phyloP scores from a whole-genome alignment of 257 asterid species.

The Petrea volubilis region DNA sequence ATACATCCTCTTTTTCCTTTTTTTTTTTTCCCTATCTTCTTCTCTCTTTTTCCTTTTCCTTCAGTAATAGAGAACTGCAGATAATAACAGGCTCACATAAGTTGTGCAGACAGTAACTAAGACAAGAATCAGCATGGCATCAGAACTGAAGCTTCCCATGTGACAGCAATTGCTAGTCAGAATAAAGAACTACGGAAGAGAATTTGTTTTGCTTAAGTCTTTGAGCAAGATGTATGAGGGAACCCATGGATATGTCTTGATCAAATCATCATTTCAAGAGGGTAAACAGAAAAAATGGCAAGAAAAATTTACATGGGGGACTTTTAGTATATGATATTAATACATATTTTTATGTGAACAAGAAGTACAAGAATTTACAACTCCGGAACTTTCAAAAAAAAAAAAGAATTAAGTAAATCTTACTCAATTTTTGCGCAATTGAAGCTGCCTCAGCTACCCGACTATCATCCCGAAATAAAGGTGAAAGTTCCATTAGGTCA shows the following conservation, averaged over 20 bases:
- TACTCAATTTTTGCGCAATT: slow-evolving; percentile 96
- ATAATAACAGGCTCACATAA: neutral
- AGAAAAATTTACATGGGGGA: neutral
- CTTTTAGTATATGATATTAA: neutral
- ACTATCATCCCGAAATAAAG: slow-evolving; percentile 94
- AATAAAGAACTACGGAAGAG: slow-evolving; percentile 6
- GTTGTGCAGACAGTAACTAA: neutral
- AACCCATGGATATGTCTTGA: slow-evolving; percentile 1
- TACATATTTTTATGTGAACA: neutral
- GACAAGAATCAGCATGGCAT: slow-evolving; percentile 4
- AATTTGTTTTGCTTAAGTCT: neutral
- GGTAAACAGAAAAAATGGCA: slow-evolving; percentile 6
- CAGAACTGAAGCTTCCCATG: neutral
- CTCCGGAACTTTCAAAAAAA: neutral
- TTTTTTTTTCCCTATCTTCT: neutral
- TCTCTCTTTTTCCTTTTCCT: neutral
- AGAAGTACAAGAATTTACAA: neutral
- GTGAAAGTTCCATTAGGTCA: slow-evolving; percentile 97
- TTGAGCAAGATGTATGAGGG: neutral
- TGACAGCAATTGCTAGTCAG: neutral
- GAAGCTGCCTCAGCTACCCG: slow-evolving; percentile 99
- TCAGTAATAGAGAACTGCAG: neutral
- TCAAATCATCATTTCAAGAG: slow-evolving; percentile 13
- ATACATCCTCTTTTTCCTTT: too few relatives aligned
- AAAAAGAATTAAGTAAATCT: slow-evolving; percentile 31